Percentiles rank a stretch among this genome's conserved stretches.
phyloP scores from a whole-genome alignment of 805 yeast genomes.

The Zygosaccharomyces siamensis region DNA sequence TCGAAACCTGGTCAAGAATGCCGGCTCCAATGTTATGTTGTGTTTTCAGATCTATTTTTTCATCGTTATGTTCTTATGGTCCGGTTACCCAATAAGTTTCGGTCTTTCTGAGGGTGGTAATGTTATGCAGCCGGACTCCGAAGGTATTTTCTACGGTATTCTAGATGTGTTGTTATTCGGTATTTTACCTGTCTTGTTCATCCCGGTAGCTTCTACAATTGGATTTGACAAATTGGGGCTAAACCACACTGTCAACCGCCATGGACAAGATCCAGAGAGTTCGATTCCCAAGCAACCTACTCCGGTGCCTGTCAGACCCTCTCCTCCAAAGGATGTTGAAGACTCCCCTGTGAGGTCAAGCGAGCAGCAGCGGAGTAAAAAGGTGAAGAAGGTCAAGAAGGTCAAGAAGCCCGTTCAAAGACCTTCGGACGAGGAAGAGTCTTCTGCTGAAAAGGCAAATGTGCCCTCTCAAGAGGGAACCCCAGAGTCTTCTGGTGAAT shows the following conservation, averaged over 20 bases:
- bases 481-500: too few relatives aligned
- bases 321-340: slow-evolving; percentile 17
- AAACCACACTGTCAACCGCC: slow-evolving; percentile 2
- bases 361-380: slow-evolving; percentile 3
- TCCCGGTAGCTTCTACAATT: too few relatives aligned
- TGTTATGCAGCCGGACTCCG: too few relatives aligned
- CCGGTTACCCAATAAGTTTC: too few relatives aligned
- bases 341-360: background rate
- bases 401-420: background rate
- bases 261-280: slow-evolving; percentile 6
- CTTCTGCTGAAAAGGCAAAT: too few relatives aligned
- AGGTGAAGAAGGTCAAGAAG: slow-evolving; percentile 8
- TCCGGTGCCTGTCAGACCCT: background rate
- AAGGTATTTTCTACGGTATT: too few relatives aligned
- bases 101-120: too few relatives aligned
- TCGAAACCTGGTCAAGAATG: slow-evolving; percentile 19
- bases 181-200: too few relatives aligned
- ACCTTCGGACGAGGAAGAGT: background rate
- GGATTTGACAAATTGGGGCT: slow-evolving; percentile 21
- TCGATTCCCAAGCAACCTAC: slow-evolving; percentile 8
- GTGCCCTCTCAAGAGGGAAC: too few relatives aligned
- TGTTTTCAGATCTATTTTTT: slow-evolving; percentile 26
- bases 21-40: slow-evolving; percentile 22
- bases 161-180: too few relatives aligned
- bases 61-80: slow-evolving; percentile 27